Evolutionary conservation across 2,329 filamentous ascomycete genomes (phyloP).

Genomic region (Atkinsonella hypoxylon): DNA sequence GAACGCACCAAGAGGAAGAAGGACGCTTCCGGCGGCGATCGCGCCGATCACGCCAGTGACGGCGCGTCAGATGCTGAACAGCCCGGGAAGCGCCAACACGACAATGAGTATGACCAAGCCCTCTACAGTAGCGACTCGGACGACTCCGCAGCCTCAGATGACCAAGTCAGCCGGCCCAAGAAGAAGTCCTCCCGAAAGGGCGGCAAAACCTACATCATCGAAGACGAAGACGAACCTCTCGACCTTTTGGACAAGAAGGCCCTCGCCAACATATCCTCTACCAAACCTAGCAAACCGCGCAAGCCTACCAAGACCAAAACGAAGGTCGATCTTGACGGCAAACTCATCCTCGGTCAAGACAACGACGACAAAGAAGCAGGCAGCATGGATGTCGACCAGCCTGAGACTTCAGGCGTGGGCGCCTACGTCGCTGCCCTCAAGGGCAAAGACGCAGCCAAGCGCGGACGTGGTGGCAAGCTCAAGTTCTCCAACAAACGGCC

Average conservation of each 20-base stretch:
- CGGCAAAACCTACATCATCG: constrained; percentile 74
- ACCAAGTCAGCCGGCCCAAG: constrained; percentile 34
- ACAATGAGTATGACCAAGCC: constrained; percentile 92
- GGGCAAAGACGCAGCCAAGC: constrained; percentile 52
- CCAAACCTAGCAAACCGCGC: constrained; percentile 60
- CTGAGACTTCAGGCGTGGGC: constrained; percentile 49
- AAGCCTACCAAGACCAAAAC: constrained; percentile 47
- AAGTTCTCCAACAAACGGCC: constrained; percentile 57
- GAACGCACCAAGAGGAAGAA: constrained; percentile 87
- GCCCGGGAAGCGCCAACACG: constrained; percentile 48
- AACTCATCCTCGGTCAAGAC: constrained; percentile 60
- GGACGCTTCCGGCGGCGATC: constrained; percentile 49
- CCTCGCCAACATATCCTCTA: constrained; percentile 85
- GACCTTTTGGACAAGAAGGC: constrained; percentile 84
- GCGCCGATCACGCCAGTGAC: constrained; percentile 44
- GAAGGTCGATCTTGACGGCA: constrained; percentile 65
- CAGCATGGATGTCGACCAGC: constrained; percentile 53
- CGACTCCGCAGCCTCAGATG: constrained; percentile 37
- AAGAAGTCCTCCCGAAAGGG: constrained; percentile 42
- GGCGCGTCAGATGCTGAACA: constrained; percentile 34
- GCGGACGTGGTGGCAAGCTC: constrained; percentile 54
- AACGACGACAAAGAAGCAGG: constrained; percentile 34
- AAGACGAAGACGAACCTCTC: constrained; percentile 88
- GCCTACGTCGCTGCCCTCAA: constrained; percentile 60
- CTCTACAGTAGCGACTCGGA: constrained; percentile 72